Evolutionary conservation across 331 rosid genomes (phyloP).

Genomic region (Rhamnella rubrinervis): DNA sequence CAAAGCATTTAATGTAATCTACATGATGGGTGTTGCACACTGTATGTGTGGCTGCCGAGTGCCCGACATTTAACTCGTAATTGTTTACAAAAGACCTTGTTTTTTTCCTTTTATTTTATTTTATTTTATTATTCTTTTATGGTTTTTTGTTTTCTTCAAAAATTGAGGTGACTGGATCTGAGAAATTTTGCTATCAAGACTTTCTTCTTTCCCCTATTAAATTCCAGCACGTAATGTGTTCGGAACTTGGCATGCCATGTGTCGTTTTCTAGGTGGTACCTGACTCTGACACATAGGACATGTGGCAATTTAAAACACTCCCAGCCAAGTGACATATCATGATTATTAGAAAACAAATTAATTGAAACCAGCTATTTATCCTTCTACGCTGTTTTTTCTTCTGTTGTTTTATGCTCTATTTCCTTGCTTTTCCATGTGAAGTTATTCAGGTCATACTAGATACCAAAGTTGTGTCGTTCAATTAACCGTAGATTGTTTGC

Average conservation of each 20-base stretch:
- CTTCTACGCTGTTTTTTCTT: background rate
- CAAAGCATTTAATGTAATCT: too few species aligned
- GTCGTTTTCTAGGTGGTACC: conserved; percentile 33
- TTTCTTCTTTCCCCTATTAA: background rate
- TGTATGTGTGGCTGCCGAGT: too few species aligned
- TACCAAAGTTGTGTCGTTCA: too few species aligned
- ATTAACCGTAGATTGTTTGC: too few species aligned
- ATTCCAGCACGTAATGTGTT: conserved; percentile 13
- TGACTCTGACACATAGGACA: conserved; percentile 34
- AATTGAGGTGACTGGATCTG: background rate
- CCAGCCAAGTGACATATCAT: conserved; percentile 25
- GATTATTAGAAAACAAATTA: background rate
- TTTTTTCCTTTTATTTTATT: too few species aligned
- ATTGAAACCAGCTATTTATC: background rate
- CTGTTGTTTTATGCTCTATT: background rate
- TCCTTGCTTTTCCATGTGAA: too few species aligned
- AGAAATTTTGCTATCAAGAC: background rate
- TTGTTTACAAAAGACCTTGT: too few species aligned
- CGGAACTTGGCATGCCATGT: conserved; percentile 18
- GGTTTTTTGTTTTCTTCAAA: background rate
- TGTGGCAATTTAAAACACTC: conserved; percentile 24
- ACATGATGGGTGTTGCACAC: too few species aligned
- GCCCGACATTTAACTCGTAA: too few species aligned
- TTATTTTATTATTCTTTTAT: too few species aligned
- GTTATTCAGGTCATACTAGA: too few species aligned